These are phyloP conservation scores for Diddensiella transvaalensis DNA, from an alignment of 805 yeast species.

Conservation along the genomic window DNA sequence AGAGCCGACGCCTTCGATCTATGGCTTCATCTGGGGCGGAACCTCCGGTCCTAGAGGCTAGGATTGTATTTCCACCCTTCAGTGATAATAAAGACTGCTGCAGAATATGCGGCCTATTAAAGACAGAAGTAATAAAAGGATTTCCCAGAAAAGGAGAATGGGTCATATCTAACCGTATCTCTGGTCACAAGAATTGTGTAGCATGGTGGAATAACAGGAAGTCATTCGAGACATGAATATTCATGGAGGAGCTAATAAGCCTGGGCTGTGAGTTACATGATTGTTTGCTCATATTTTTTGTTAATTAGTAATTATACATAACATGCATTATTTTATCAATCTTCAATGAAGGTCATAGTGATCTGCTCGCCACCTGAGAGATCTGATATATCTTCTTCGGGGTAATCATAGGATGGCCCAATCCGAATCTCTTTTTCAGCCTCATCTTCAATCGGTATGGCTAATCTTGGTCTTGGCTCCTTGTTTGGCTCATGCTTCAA, in stretches of 20 bases:
- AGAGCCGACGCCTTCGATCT: conserved; percentile 18
- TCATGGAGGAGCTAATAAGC: too few species aligned
- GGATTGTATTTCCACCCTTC: conserved; percentile 10
- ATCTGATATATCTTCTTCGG: too few species aligned
- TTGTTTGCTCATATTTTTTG: too few species aligned
- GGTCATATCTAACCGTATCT: conserved; percentile 3
- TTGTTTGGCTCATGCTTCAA: too few species aligned
- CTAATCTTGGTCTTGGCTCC: too few species aligned
- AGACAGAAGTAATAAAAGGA: conserved; percentile 22
- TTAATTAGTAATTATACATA: background rate
- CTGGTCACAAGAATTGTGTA: conserved; percentile 23
- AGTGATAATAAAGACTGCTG: conserved; percentile 11
- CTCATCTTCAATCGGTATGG: too few species aligned
- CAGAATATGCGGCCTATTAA: conserved; percentile 24
- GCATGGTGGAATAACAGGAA: conserved; percentile 24
- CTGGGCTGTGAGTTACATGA: too few species aligned
- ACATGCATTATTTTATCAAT: conserved; percentile 9
- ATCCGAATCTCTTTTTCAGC: too few species aligned
- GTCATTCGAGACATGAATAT: conserved; percentile 10
- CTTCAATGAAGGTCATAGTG: conserved; percentile 22
- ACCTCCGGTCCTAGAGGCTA: conserved; percentile 17
- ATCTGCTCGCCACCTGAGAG: too few species aligned
- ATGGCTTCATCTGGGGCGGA: conserved; percentile 10
- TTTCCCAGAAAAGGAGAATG: conserved; percentile 17
- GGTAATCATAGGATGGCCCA: too few species aligned